Evolutionary conservation across 148 eudicot species (phyloP), one percentile per base, ranked within the genome.

Genomic region (Tetragonia tetragonoides): DNA sequence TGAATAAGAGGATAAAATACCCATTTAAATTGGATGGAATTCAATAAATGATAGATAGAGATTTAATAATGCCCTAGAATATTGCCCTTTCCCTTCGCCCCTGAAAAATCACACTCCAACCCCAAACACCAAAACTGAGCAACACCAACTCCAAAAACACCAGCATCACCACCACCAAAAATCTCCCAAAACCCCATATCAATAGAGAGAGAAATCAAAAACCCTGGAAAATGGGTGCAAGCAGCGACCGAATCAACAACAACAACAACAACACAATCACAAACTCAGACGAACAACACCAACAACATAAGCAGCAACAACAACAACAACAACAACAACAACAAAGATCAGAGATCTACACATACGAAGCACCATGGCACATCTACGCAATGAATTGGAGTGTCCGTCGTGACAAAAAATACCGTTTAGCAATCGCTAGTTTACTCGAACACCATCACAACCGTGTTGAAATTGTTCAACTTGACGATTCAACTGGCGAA

Each of bases 341-440:
- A 23, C 84, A 82, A 73, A 83, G 95, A 1, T 93, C 97, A 3
- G 97, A 91, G 87, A 93, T 93, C 88, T 91, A 93, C 92, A 93
- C 97, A 0, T 93, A 93, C 88, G 95, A 93, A 77, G 97, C 97
- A 0, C 97, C 97, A 14, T 93, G 97, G 97, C 95, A 89, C 82
- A 86, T 93, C 81, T 93, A 89, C 88, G 95, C 97, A 77, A 93
- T 93, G 93, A 93, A 93, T 72, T 93, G 97, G 97, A 83, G 88
- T 78, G 97, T 93, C 18, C 93, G 97, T 1, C 86, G 85, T 38
- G 97, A 93, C 89, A 89, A 91, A 42, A 91, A 89, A 77, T 93
- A 91, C 88, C 93, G 97, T 0, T 90, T 93, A 71, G 95, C 95
- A 28, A 93, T 93, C 70, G 84, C 95, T 67, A 88, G 92, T 77